These are phyloP conservation scores for Leishmania aethiopica DNA, from an alignment of 208 protist species.

Conservation along the genomic window DNA sequence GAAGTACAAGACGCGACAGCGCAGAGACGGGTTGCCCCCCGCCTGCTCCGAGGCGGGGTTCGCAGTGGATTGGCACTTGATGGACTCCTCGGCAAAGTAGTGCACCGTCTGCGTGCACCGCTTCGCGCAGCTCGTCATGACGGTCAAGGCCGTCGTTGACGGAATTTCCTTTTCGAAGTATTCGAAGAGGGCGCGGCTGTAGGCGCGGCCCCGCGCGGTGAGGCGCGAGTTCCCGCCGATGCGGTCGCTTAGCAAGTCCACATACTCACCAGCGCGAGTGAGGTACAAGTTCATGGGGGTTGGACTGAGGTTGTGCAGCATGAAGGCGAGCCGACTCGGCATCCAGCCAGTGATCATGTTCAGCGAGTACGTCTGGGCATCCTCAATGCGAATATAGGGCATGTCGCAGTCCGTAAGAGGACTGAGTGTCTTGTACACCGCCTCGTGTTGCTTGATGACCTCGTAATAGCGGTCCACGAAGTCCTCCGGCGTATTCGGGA, in stretches of 20 bases:
- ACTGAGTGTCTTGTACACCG: constrained; percentile 78
- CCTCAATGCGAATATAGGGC: constrained; percentile 87
- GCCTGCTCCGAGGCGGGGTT: neutral
- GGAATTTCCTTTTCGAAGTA: constrained; percentile 69
- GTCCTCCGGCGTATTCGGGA: constrained; percentile 49
- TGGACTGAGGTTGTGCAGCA: constrained; percentile 89
- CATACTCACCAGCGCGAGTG: constrained; percentile 84
- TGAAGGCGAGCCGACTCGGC: constrained; percentile 82
- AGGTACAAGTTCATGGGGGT: constrained; percentile 78
- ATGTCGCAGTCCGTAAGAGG: constrained; percentile 68
- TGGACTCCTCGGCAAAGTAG: constrained; percentile 70
- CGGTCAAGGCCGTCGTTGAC: constrained; percentile 37
- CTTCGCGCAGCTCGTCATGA: constrained; percentile 88
- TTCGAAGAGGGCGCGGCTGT: constrained; percentile 68
- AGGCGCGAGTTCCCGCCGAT: constrained; percentile 88
- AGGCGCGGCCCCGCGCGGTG: constrained; percentile 71
- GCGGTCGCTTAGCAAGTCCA: constrained; percentile 70
- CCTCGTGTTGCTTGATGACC: constrained; percentile 61
- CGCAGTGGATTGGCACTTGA: constrained; percentile 20
- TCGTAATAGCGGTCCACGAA: constrained; percentile 86
- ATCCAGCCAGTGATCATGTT: constrained; percentile 91
- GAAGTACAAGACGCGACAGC: constrained; percentile 84
- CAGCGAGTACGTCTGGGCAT: constrained; percentile 67
- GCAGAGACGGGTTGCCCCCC: constrained; percentile 25
- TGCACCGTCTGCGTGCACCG: constrained; percentile 84